Evolutionary conservation across 345 rosid genomes (phyloP), one percentile per base, ranked within the genome.

Genomic region (Kernera saxatilis): DNA sequence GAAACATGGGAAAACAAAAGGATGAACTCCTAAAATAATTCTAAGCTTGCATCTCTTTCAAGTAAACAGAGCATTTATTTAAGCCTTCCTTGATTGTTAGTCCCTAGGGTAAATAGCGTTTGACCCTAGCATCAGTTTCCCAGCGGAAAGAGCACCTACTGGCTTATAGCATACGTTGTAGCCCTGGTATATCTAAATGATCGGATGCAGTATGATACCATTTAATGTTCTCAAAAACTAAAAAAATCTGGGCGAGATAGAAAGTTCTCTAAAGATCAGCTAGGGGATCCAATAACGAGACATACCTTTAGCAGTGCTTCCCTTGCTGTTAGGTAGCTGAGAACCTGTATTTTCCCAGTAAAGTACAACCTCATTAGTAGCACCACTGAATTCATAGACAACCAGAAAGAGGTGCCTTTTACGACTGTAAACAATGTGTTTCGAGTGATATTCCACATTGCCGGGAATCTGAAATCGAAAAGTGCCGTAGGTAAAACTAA

Each of bases 271-370:
- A 60, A 25, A 59, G 25, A 60, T 26, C 45, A 73, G 46, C 72
- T 32, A 60, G 43, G 11, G 35, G 26, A 68, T 41, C 33, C 40
- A 57, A 54, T 53, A 40, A 48, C 33, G 22, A 75, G 61, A 70
- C 76, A 50, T 69, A 94, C 99, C 98, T 84, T 88, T 91, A 57
- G 91, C 41, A 17, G 86, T 84, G 85, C 83, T 89, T 71, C 89
- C 91, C 83, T 91, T 91, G 71, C 78, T 88, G 84, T 85, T 85
- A 45, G 83, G 80, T 36, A 86, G 65, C 77, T 84, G 90, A 35
- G 82, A 63, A 74, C 85, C 83, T 57, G 87, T 77, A 79, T 87
- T 94, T 87, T 91, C 99, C 92, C 96, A 85, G 75, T 91, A 94
- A 70, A 94, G 87, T 61, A 89, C 88, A 32, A 94, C 93, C 79